Conservation (phyloP, 345 rosid species). For the Gossypium anomalum region DNA sequence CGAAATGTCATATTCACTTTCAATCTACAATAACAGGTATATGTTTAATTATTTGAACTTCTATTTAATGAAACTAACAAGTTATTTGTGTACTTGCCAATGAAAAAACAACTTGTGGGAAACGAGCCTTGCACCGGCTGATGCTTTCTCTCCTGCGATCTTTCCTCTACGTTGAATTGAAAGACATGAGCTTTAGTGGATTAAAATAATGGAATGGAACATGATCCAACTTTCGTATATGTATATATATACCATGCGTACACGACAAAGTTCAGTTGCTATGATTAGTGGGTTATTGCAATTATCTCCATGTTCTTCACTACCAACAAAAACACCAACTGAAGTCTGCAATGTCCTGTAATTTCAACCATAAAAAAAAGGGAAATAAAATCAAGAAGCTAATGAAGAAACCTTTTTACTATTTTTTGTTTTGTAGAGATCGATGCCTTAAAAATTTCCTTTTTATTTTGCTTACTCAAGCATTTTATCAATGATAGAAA, state of each 20-base stretch:
- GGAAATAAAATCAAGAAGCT: neutral
- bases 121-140: conserved; percentile 43
- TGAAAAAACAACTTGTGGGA: conserved; percentile 73
- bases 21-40: conserved; percentile 37
- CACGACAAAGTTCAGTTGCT: conserved; percentile 62
- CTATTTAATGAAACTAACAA: too few species aligned
- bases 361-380: neutral
- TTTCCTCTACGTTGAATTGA: conserved; percentile 44
- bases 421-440: too few species aligned
- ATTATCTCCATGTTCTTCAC: conserved; percentile 21
- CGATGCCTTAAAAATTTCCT: too few species aligned
- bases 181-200: neutral
- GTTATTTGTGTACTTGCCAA: conserved; percentile 40
- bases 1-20: conserved; percentile 55
- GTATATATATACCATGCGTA: conserved; percentile 45
- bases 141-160: conserved; percentile 66
- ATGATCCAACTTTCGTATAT: too few species aligned
- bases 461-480: too few species aligned
- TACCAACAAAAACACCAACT: conserved; percentile 52
- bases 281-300: conserved; percentile 41
- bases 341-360: conserved; percentile 73
- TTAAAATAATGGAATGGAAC: neutral
- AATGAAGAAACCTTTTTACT: too few species aligned
- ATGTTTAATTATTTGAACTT: neutral
- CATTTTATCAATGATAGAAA: too few species aligned